Conservation (phyloP, 208 protist genomes). For the Blechomonas ayalai region DNA sequence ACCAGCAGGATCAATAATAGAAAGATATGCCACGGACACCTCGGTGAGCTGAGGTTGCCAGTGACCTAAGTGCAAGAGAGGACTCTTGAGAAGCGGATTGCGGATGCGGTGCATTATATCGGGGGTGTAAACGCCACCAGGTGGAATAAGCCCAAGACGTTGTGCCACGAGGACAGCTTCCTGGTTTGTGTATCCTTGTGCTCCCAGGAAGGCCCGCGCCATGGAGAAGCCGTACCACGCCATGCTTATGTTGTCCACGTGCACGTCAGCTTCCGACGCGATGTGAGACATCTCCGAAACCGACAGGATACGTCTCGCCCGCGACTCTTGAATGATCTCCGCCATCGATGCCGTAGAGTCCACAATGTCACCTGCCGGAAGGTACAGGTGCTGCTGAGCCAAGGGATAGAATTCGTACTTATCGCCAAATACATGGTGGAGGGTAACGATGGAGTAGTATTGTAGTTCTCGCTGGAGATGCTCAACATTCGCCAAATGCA, state of each 20-base stretch:
- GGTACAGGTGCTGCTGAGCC: slow-evolving; percentile 1
- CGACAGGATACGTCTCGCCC: background rate
- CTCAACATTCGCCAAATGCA: slow-evolving; percentile 9
- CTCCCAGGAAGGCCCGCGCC: slow-evolving; percentile 19
- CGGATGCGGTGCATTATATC: slow-evolving; percentile 6
- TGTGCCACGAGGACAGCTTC: slow-evolving; percentile 17
- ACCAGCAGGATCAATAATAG: slow-evolving; percentile 39
- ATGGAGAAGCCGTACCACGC: slow-evolving; percentile 16
- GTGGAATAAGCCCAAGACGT: slow-evolving; percentile 8
- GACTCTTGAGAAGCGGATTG: slow-evolving; percentile 13
- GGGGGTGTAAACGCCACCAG: slow-evolving; percentile 10
- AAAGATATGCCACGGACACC: slow-evolving; percentile 8
- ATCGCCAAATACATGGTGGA: slow-evolving; percentile 40
- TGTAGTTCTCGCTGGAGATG: slow-evolving; percentile 13
- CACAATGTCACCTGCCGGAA: slow-evolving; percentile 3
- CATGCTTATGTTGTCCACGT: slow-evolving; percentile 49
- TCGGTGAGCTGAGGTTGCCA: slow-evolving; percentile 35
- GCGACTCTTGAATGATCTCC: background rate
- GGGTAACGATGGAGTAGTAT: slow-evolving; percentile 22
- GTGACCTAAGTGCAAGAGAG: slow-evolving; percentile 22
- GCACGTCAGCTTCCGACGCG: slow-evolving; percentile 3
- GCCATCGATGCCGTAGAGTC: slow-evolving; percentile 7
- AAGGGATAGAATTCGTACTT: slow-evolving; percentile 75
- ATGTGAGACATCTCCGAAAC: slow-evolving; percentile 2
- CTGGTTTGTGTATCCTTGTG: slow-evolving; percentile 11